phyloP scores from a whole-genome alignment of 1,284 basidiomycete genomes.

The Crocinoboletus sp. region DNA sequence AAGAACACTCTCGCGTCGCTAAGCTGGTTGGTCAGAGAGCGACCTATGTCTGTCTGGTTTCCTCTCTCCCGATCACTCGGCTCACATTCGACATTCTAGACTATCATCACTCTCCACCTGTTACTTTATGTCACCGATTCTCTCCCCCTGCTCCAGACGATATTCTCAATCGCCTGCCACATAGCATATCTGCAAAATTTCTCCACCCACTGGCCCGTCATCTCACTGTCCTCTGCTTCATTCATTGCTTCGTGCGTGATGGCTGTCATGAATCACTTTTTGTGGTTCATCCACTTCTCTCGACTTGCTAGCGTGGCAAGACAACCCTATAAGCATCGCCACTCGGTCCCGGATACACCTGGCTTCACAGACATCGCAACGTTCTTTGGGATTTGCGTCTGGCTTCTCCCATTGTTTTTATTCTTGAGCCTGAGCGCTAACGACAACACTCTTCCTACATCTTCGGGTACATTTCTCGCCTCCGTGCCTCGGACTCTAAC shows the following conservation, averaged over 20 bases:
- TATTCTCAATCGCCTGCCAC: conserved; percentile 82
- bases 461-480: conserved; percentile 34
- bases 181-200: conserved; percentile 90
- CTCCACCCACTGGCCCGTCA: conserved; percentile 82
- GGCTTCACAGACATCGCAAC: conserved; percentile 87
- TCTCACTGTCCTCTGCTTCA: conserved; percentile 76
- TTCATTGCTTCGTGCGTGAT: conserved; percentile 83
- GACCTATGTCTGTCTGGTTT: conserved; percentile 70
- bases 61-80: not conserved
- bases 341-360: conserved; percentile 39
- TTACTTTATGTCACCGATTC: conserved; percentile 77
- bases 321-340: conserved; percentile 41
- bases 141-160: conserved; percentile 67
- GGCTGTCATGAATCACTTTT: conserved; percentile 86
- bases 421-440: conserved; percentile 94
- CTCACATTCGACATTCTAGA: conserved; percentile 40
- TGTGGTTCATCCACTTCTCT: conserved; percentile 94
- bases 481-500: conserved; percentile 1
- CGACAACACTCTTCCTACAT: conserved; percentile 83
- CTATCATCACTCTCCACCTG: conserved; percentile 71
- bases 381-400: conserved; percentile 91
- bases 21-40: conserved; percentile 77
- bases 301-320: conserved; percentile 53
- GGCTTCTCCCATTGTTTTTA: conserved; percentile 87
- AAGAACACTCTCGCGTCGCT: conserved; percentile 82